These are phyloP conservation scores for Penicillium paradoxum DNA, from an alignment of 495 filamentous ascomycete genomes.

Conservation along the genomic window DNA sequence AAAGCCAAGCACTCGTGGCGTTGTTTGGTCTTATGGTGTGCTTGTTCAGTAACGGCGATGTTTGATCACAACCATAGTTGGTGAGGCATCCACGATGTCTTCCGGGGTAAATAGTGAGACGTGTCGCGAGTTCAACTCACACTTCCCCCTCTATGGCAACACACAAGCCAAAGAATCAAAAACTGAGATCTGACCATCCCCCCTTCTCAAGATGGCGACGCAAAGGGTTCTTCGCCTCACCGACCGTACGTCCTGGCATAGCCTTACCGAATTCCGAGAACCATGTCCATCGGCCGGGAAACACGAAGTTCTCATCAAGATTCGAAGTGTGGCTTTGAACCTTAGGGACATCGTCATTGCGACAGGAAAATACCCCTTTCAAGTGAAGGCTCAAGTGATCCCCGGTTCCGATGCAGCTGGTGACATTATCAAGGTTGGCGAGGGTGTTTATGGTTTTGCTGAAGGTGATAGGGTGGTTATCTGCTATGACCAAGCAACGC, in stretches of 20 bases:
- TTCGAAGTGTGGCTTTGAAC: constrained; percentile 59
- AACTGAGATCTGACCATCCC: neutral
- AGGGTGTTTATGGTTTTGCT: constrained; percentile 53
- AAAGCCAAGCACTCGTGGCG: no score
- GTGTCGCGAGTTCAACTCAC: no score
- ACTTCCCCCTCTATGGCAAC: neutral
- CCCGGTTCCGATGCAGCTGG: constrained; percentile 68
- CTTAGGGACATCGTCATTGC: constrained; percentile 68
- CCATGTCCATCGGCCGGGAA: constrained; percentile 26
- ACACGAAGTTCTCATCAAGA: constrained; percentile 62
- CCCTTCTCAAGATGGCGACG: neutral
- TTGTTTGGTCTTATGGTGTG: no score
- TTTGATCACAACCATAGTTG: no score
- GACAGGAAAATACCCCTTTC: constrained; percentile 58
- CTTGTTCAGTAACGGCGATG: no score
- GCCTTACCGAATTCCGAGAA: constrained; percentile 2
- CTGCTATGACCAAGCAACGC: constrained; percentile 65
- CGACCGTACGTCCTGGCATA: neutral
- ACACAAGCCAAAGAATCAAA: neutral
- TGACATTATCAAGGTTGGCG: constrained; percentile 57
- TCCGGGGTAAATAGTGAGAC: no score
- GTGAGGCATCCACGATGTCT: no score
- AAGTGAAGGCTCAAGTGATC: constrained; percentile 51
- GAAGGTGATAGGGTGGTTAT: constrained; percentile 62
- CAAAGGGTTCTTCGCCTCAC: constrained; percentile 5